Base-by-base conservation (phyloP, 164 flowering plant species). In the Vitis riparia region DNA sequence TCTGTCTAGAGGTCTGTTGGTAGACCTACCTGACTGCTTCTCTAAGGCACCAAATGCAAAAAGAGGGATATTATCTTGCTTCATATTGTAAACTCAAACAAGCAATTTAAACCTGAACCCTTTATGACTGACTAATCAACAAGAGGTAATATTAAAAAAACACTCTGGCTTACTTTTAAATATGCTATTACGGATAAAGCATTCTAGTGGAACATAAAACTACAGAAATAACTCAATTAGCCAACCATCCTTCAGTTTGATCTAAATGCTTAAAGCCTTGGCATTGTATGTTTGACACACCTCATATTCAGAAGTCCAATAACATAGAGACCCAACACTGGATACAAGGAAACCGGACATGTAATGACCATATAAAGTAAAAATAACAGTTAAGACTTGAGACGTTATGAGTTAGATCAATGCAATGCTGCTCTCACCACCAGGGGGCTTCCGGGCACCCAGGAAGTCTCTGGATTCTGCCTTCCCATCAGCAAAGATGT, bases 371-470 rank as follows among this genome's bases (percentile, higher is more conserved):
- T 37, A 37, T 37, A 37, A 37, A 1, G 44, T 37, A 3, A 37
- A 37, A 37, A 37, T 3, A 37, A 37, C 44, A 37, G 44, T 37
- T 11, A 11, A 32, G 8, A 49, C 13, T 53, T 60, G 32, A 66
- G 49, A 62, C 7, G 48, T 9, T 57, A 52, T 11, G 11, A 57
- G 47, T 71, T 56, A 74, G 55, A 68, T 73, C 76, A 73, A 76
- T 7, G 91, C 77, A 56, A 91, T 92, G 88, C 91, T 91, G 91
- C 98, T 94, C 70, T 86, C 94, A 1, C 98, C 98, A 67, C 97
- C 97, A 19, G 97, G 98, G 63, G 97, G 98, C 78, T 91, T 82
- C 75, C 98, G 97, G 15, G 88, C 93, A 15, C 94, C 97, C 7
- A 89, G 68, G 80, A 85, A 84, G 69, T 88, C 97, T 51, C 93